These are phyloP conservation scores for Somion occarium DNA, from an alignment of 1,284 basidiomycete species.

Conservation along the genomic window DNA sequence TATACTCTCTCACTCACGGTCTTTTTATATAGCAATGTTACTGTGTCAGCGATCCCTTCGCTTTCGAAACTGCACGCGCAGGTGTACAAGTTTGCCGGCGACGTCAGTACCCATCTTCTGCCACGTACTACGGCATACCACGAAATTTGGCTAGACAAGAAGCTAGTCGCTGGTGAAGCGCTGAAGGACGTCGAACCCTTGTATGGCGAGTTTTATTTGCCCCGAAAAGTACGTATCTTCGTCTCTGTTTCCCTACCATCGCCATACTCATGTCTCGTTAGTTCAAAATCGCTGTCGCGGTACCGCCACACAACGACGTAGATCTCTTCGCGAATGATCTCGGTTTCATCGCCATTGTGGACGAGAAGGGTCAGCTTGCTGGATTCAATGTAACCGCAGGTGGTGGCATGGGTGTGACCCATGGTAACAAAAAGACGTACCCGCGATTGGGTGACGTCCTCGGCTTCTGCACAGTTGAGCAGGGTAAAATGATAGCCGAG, in stretches of 20 bases:
- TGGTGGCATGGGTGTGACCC: constrained; percentile 99
- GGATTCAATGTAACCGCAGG: constrained; percentile 92
- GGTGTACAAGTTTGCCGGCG: constrained; percentile 85
- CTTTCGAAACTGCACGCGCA: constrained; percentile 81
- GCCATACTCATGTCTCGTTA: constrained; percentile 28
- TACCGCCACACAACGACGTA: constrained; percentile 95
- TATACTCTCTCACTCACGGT: background rate
- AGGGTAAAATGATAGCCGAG: constrained; percentile 86
- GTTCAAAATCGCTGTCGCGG: constrained; percentile 98
- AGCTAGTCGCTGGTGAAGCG: constrained; percentile 87
- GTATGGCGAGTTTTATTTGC: constrained; percentile 96
- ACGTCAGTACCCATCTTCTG: constrained; percentile 83
- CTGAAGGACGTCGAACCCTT: constrained; percentile 93
- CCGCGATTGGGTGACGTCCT: constrained; percentile 86
- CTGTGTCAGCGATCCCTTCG: constrained; percentile 89
- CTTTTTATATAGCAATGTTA: constrained; percentile 65
- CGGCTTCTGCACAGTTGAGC: constrained; percentile 89
- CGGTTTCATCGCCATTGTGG: constrained; percentile 91
- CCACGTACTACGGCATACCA: constrained; percentile 94
- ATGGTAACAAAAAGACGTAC: constrained; percentile 99
- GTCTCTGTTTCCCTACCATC: constrained; percentile 3
- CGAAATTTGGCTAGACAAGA: constrained; percentile 99
- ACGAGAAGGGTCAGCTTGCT: constrained; percentile 63
- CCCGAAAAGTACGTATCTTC: constrained; percentile 73
- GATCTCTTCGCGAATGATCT: constrained; percentile 96